Percentiles rank a stretch among this genome's conserved stretches.
phyloP scores from a whole-genome alignment of 306 rosid species.

The Prunus campanulata region DNA sequence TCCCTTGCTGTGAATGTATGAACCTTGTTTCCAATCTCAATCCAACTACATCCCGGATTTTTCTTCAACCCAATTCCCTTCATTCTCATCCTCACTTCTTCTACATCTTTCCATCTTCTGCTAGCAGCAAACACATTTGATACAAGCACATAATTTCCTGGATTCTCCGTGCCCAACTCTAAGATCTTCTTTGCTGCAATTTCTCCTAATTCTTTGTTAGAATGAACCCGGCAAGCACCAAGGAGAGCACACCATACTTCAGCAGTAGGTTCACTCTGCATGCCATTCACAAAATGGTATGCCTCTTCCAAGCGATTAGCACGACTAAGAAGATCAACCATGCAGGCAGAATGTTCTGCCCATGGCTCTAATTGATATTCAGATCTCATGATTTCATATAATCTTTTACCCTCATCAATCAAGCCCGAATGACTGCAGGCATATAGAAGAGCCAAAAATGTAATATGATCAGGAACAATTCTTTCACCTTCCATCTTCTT shows the following conservation, averaged over 20 bases:
- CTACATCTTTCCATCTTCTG: constrained; percentile 67
- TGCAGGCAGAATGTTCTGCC: constrained; percentile 77
- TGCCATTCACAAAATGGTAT: constrained; percentile 46
- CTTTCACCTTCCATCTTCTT: constrained; percentile 45
- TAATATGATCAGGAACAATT: constrained; percentile 59
- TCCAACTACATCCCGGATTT: constrained; percentile 82
- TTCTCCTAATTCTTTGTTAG: constrained; percentile 59
- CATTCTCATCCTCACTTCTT: constrained; percentile 65
- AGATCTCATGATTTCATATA: constrained; percentile 45
- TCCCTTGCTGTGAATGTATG: constrained; percentile 64
- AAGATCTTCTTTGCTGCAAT: constrained; percentile 60
- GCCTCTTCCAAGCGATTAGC: constrained; percentile 74
- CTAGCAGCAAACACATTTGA: constrained; percentile 65
- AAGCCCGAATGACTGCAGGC: constrained; percentile 87
- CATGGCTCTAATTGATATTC: constrained; percentile 63
- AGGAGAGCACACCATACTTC: constrained; percentile 86
- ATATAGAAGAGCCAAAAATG: constrained; percentile 67
- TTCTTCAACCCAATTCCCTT: constrained; percentile 65
- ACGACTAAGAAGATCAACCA: constrained; percentile 74
- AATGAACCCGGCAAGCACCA: constrained; percentile 65
- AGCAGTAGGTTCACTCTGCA: constrained; percentile 49
- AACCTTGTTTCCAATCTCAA: constrained; percentile 56
- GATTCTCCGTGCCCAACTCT: constrained; percentile 47
- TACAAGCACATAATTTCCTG: constrained; percentile 67
- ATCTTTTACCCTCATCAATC: constrained; percentile 53